Base-by-base conservation (phyloP, 2,329 filamentous ascomycete genomes). In the Fusarium acutatum region DNA sequence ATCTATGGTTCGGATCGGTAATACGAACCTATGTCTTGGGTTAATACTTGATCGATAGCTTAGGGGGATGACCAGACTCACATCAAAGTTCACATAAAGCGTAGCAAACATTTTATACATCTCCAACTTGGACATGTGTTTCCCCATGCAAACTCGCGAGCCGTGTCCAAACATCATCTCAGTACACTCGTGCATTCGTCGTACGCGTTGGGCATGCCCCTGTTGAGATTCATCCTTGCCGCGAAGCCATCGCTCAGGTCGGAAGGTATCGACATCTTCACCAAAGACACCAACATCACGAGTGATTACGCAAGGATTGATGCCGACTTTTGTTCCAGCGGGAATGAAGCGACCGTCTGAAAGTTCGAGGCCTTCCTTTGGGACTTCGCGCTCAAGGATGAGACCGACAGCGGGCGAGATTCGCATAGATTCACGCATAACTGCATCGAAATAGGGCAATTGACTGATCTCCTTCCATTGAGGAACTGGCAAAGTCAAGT, bases 71-170 rank as follows among this genome's bases (percentile, higher is more conserved):
- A 18, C 4, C 5, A 15, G 17, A 46, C 71, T 72, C 20, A 74
- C 71, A 41, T 74, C 59, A 26, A 60, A 73, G 35, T 72, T 72
- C 3, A 59, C 67, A 34, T 74, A 72, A 2, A 73, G 17, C 9
- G 71, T 74, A 10, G 71, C 71, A 57, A 73, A 73, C 59, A 73
- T 34, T 30, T 73, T 73, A 20, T 73, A 73, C 59, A 73, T 73
- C 56, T 73, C 71, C 10, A 73, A 22, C 43, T 74, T 73, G 0
- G 71, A 70, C 71, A 73, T 73, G 22, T 74, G 57, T 15, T 74
- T 74, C 0, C 71, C 71, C 71, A 73, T 73, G n/a, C 71, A 73
- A 14, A 69, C 67, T 6, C 71, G 52, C 0, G 71, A 68, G 6
- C 71, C 71, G 15, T 74, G 71, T 1, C 71, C 71, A 41, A 73